A percentile compares a stretch with the other conserved stretches of the same genome.
Conservation (phyloP, 441 rosid genomes). For the Pelargonium cotyledonis region DNA sequence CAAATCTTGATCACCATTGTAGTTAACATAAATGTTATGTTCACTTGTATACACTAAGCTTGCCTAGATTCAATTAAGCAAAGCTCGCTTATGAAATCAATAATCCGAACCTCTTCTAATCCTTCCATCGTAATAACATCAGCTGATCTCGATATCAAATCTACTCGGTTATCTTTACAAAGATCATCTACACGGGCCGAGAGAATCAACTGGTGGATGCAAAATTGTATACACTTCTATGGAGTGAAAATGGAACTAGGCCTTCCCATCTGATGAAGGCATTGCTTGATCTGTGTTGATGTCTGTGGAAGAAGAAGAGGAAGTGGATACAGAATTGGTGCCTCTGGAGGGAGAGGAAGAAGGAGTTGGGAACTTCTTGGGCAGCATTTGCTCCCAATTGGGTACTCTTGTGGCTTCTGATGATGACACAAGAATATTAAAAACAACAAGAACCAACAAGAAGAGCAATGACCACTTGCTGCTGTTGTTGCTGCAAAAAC, state of each 20-base stretch:
- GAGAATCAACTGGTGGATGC: not conserved
- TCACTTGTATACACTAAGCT: not conserved
- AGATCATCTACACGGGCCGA: slow-evolving; percentile 16
- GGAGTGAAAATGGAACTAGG: slow-evolving; percentile 24
- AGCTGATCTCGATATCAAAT: not conserved
- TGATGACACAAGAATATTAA: slow-evolving; percentile 24
- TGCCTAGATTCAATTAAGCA: too few species aligned
- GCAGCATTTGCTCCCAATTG: slow-evolving; percentile 76
- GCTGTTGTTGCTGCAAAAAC: slow-evolving; percentile 29
- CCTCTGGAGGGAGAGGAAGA: slow-evolving; percentile 84
- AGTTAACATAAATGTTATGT: not conserved
- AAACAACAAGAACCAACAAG: slow-evolving; percentile 27
- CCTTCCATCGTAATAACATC: not conserved
- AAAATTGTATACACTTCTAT: not conserved
- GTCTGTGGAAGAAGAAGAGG: slow-evolving; percentile 27
- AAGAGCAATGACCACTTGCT: slow-evolving; percentile 31
- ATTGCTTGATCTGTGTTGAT: slow-evolving; percentile 26
- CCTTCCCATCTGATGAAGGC: slow-evolving; percentile 50
- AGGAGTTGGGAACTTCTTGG: slow-evolving; percentile 73
- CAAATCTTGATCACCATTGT: not conserved
- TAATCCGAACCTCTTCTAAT: not conserved
- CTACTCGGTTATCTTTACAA: slow-evolving; percentile 16
- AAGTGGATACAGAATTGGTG: slow-evolving; percentile 46
- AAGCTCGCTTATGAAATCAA: too few species aligned
- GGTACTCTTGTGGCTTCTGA: slow-evolving; percentile 70